These are phyloP conservation scores for Daldinia sp. DNA, from an alignment of 2,329 filamentous ascomycete genomes.

Conservation along the genomic window DNA sequence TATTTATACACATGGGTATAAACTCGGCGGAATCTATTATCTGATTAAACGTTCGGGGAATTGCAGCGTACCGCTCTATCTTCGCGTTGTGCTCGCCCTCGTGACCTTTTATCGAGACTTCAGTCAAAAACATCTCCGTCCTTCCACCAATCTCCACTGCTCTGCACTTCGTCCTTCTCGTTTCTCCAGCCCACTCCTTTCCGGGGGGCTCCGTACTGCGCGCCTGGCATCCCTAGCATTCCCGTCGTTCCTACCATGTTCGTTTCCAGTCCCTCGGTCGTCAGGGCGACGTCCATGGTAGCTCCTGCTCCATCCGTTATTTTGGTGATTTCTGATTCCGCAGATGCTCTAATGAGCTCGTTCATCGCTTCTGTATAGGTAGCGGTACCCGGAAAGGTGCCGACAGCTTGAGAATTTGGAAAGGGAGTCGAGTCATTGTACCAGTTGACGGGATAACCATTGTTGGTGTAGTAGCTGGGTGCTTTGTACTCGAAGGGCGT, in stretches of 20 bases:
- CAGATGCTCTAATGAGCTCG: neutral
- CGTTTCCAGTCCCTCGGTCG: neutral
- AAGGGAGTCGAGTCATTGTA: neutral
- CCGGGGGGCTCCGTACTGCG: conserved; percentile 33
- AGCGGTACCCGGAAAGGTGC: too few species aligned
- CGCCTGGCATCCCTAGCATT: conserved; percentile 34
- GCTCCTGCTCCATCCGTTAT: too few species aligned
- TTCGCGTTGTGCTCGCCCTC: neutral
- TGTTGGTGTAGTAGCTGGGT: neutral
- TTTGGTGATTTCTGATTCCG: neutral
- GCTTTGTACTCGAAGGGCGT: neutral
- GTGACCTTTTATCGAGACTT: neutral
- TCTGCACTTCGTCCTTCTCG: neutral
- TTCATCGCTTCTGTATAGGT: neutral
- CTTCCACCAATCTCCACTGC: neutral
- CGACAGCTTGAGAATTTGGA: neutral
- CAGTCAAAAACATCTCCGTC: neutral
- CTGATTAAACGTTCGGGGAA: neutral
- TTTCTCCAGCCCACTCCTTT: conserved; percentile 37
- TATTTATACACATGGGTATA: neutral
- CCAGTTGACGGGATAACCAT: too few species aligned
- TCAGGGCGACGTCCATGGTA: too few species aligned
- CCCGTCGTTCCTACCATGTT: neutral
- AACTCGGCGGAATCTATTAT: neutral
- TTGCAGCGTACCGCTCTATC: neutral